Conservation (phyloP, 495 filamentous ascomycete species). For the Trichoderma virens region DNA sequence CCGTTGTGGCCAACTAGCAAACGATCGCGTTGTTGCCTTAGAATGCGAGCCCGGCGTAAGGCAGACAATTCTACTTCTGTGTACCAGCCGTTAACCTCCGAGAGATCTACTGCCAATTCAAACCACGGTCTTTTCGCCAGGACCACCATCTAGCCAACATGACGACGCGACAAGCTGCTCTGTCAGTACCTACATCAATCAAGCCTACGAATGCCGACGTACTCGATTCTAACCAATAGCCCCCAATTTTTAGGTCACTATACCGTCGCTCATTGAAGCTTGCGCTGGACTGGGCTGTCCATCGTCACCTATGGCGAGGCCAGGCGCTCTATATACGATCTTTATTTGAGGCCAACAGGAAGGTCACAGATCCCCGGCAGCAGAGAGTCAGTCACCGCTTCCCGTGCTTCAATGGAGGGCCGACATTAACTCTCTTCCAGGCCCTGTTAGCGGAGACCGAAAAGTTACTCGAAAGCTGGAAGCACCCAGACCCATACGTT, state of each 20-base stretch:
- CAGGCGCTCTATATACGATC: constrained; percentile 94
- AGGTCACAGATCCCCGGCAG: constrained; percentile 78
- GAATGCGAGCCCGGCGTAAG: neutral
- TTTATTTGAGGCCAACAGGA: constrained; percentile 87
- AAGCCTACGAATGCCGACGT: neutral
- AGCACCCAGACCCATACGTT: constrained; percentile 90
- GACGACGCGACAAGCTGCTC: constrained; percentile 37
- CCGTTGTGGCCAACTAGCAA: too few relatives aligned
- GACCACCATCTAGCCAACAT: constrained; percentile 24
- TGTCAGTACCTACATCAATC: constrained; percentile 26
- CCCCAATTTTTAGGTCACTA: constrained; percentile 55
- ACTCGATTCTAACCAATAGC: neutral
- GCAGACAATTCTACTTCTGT: neutral
- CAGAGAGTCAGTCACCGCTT: constrained; percentile 56
- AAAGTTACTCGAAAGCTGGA: constrained; percentile 82
- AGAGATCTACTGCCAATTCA: neutral
- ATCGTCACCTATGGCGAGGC: constrained; percentile 84
- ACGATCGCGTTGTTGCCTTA: neutral
- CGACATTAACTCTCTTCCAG: constrained; percentile 33
- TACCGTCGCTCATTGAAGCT: constrained; percentile 91
- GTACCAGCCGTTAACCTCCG: neutral
- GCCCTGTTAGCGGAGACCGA: constrained; percentile 79
- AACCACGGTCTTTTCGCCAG: neutral
- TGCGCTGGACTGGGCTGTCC: constrained; percentile 88
- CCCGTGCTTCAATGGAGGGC: neutral